Base-by-base conservation (phyloP, 2,329 filamentous ascomycete species). In the Arthroderma sp. region DNA sequence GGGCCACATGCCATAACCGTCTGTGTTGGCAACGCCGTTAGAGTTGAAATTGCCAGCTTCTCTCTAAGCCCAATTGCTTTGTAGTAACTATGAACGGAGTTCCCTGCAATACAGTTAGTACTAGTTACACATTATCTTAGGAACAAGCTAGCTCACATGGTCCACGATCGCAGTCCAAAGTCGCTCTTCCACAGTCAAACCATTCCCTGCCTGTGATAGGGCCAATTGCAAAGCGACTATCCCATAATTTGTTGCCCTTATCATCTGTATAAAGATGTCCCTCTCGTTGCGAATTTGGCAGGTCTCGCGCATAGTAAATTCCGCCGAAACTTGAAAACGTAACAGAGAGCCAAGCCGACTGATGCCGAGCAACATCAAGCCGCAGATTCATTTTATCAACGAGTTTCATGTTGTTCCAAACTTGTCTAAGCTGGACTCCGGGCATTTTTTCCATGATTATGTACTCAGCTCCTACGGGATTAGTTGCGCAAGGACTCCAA, bases 371-470 rank as follows among this genome's bases (percentile, higher is more conserved):
- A n/a, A 59, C 4, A 17, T 59, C 47, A 28, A 51, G 44, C 19
- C 55, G 23, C 33, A 59, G 38, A 15, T 55, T 59, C 55, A 57
- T 57, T 44, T 59, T 59, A 2, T 49, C 33, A 23, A 49, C 47
- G 7, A 57, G 55, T 28, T 55, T 15, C 49, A 58, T 39, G 21
- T 17, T 23, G 35, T 60, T 63, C 69, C 67, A 70, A 21, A 63
- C 57, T 44, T 66, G 62, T 13, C 62, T 65, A 23, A 69, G 54
- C 19, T 64, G 60, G 9, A 49, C 64, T 9, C 71, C 68, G 25
- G 47, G 54, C 31, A 66, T 66, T 55, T 66, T 60, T 61, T 68
- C 66, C 66, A 69, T 67, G 13, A 64, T 62, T 44, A 60, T 62
- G 57, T 59, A 64, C 19, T 59, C 64, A 15, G 64, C 61, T 60